These are phyloP conservation scores for Bipolaris sorokiniana DNA, from an alignment of 2,329 filamentous ascomycete genomes.

Conservation along the genomic window DNA sequence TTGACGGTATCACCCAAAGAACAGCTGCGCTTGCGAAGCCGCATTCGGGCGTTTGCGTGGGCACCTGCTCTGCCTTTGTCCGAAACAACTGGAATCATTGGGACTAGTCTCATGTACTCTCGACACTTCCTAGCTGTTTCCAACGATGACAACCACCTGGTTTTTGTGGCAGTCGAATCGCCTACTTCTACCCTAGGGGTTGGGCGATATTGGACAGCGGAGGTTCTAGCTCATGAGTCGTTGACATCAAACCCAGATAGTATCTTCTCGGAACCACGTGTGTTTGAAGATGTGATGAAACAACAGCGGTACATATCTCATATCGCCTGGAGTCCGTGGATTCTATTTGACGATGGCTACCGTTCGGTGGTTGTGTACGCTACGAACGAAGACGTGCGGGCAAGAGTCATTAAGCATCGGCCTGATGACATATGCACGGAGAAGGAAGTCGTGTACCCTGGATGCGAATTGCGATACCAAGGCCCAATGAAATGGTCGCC, in stretches of 20 bases:
- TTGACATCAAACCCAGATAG: constrained; percentile 20
- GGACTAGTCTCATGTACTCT: constrained; percentile 35
- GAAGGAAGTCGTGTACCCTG: constrained; percentile 32
- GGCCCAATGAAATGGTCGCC: constrained; percentile 43
- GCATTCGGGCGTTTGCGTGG: constrained; percentile 54
- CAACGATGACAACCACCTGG: constrained; percentile 52
- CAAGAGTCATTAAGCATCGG: constrained; percentile 28
- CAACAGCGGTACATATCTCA: constrained; percentile 45
- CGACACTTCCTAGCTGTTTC: constrained; percentile 47
- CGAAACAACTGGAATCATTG: constrained; percentile 23
- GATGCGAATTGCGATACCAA: constrained; percentile 29
- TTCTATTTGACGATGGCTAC: constrained; percentile 16
- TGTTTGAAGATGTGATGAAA: constrained; percentile 40
- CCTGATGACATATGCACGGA: constrained; percentile 24
- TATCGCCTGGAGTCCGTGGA: constrained; percentile 52
- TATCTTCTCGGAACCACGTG: constrained; percentile 20
- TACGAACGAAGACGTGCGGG: constrained; percentile 42
- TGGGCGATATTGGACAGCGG: constrained; percentile 35
- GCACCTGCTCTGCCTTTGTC: constrained; percentile 33
- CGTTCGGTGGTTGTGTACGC: constrained; percentile 46
- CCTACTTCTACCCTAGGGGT: constrained; percentile 44
- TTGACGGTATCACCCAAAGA: constrained; percentile 36
- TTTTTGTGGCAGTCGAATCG: constrained; percentile 47
- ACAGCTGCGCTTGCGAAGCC: constrained; percentile 43
- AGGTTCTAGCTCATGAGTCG: constrained; percentile 37